Evolutionary conservation across 2,329 filamentous ascomycete genomes (phyloP).

Genomic region (Aspergillus hiratsukae): DNA sequence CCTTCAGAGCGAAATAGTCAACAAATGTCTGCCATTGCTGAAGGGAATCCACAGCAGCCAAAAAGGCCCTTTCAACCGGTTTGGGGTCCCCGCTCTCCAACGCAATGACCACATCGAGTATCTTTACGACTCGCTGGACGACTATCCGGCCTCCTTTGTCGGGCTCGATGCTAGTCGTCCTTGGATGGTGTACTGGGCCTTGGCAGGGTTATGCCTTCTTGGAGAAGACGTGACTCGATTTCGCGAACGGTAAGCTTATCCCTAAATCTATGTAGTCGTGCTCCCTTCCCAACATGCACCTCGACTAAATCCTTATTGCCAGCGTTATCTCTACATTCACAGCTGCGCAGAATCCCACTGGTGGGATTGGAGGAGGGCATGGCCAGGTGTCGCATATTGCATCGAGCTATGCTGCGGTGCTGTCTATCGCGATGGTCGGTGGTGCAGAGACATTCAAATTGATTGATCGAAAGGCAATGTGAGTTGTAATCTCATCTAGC

Average conservation of each 20-base stretch:
- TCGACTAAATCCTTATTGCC: slow-evolving; percentile 11
- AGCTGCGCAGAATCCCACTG: slow-evolving; percentile 74
- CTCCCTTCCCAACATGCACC: neutral
- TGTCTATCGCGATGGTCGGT: slow-evolving; percentile 74
- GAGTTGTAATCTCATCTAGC: slow-evolving; percentile 20
- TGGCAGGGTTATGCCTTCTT: slow-evolving; percentile 69
- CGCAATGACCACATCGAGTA: slow-evolving; percentile 53
- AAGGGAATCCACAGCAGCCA: slow-evolving; percentile 46
- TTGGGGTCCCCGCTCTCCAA: slow-evolving; percentile 71
- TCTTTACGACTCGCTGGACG: slow-evolving; percentile 47
- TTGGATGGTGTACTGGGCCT: slow-evolving; percentile 92
- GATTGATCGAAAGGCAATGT: slow-evolving; percentile 75
- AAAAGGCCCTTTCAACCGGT: slow-evolving; percentile 56
- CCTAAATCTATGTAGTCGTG: slow-evolving; percentile 2
- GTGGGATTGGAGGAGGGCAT: slow-evolving; percentile 91
- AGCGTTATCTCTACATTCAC: slow-evolving; percentile 68
- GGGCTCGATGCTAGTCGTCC: slow-evolving; percentile 80
- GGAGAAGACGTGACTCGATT: slow-evolving; percentile 68
- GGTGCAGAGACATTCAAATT: slow-evolving; percentile 68
- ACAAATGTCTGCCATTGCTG: slow-evolving; percentile 66
- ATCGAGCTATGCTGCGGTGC: slow-evolving; percentile 76
- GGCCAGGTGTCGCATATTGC: slow-evolving; percentile 87
- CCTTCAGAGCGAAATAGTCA: slow-evolving; percentile 64
- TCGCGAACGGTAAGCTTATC: slow-evolving; percentile 52
- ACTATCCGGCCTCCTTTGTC: slow-evolving; percentile 66